These are phyloP conservation scores for Paracoccidioides lutzii DNA, from an alignment of 2,329 filamentous ascomycete species.

Conservation along the genomic window DNA sequence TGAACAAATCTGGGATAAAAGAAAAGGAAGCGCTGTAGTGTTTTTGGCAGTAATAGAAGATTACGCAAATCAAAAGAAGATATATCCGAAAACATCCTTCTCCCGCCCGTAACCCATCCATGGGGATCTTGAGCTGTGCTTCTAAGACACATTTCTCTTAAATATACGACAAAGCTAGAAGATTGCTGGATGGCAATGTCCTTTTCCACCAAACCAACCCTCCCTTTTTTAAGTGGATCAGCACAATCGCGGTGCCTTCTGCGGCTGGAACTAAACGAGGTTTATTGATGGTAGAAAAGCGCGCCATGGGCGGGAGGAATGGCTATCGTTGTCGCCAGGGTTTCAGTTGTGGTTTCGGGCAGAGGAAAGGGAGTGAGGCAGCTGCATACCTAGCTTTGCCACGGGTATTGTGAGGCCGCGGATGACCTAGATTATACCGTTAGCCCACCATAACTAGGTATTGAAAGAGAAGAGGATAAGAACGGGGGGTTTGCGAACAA, in stretches of 20 bases:
- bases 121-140: no score
- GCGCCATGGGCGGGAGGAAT: neutral
- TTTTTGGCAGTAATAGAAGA: no score
- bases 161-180: no score
- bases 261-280: no score
- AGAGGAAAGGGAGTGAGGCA: slow-evolving; percentile 34
- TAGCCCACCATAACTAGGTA: neutral
- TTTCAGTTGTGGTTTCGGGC: slow-evolving; percentile 32
- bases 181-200: no score
- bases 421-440: slow-evolving; percentile 43
- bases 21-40: no score
- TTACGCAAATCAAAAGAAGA: no score
- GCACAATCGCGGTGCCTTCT: neutral
- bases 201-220: slow-evolving; percentile 1
- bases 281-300: neutral
- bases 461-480: slow-evolving; percentile 1
- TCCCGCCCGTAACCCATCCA: no score
- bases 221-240: slow-evolving; percentile 2
- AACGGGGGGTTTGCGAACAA: slow-evolving; percentile 12
- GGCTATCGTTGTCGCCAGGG: slow-evolving; percentile 8
- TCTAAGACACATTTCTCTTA: no score
- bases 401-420: slow-evolving; percentile 74
- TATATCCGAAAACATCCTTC: no score
- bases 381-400: slow-evolving; percentile 35
- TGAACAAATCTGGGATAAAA: no score